These are phyloP conservation scores for Pseudomonodictys pantanalensis DNA, from an alignment of 495 filamentous ascomycete species.

Conservation along the genomic window DNA sequence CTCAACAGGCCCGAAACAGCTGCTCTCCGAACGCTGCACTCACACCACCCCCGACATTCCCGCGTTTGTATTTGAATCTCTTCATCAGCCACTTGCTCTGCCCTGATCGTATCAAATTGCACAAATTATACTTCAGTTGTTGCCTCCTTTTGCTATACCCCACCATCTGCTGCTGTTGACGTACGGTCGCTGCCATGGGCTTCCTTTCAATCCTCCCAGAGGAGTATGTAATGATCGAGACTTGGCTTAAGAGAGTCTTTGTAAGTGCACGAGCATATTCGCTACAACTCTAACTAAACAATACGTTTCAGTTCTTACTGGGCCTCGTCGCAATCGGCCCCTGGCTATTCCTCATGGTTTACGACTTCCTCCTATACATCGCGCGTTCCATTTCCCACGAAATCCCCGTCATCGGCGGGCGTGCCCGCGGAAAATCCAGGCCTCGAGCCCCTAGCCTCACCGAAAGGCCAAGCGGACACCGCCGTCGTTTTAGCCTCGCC, in stretches of 20 bases:
- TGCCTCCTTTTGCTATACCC: not conserved
- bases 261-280: slow-evolving; percentile 43
- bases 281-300: slow-evolving; percentile 1
- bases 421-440: slow-evolving; percentile 58
- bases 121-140: not conserved
- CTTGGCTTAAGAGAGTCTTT: slow-evolving; percentile 62
- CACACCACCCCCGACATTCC: too few relatives aligned
- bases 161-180: not conserved
- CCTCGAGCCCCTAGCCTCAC: slow-evolving; percentile 64
- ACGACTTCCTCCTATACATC: slow-evolving; percentile 65
- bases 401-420: slow-evolving; percentile 60
- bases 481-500: slow-evolving; percentile 51
- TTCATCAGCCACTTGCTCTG: too few relatives aligned
- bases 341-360: slow-evolving; percentile 62
- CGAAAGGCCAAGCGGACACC: slow-evolving; percentile 56
- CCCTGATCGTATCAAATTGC: not conserved
- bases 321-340: slow-evolving; percentile 63
- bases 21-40: too few relatives aligned
- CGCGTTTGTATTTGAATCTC: too few relatives aligned
- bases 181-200: slow-evolving; percentile 46
- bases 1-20: too few relatives aligned
- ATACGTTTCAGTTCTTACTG: slow-evolving; percentile 55
- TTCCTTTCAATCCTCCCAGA: slow-evolving; percentile 65
- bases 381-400: slow-evolving; percentile 59
- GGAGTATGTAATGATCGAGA: slow-evolving; percentile 56